Evolutionary conservation across 345 rosid genomes (phyloP).

Genomic region (Eucalyptus pumila): DNA sequence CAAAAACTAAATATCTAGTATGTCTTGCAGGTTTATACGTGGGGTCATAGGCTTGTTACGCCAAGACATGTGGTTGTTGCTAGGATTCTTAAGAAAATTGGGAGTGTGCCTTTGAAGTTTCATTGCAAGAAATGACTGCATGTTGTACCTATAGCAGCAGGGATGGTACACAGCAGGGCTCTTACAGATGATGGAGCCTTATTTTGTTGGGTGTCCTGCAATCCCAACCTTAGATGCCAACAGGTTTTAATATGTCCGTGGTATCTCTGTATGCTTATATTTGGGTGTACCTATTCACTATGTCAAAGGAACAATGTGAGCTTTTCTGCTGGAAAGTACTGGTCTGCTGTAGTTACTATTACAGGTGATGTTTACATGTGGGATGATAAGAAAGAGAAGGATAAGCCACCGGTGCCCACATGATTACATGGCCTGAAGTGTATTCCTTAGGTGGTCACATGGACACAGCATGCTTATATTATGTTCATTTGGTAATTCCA

Average conservation of each 20-base stretch:
- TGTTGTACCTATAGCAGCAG: constrained; percentile 72
- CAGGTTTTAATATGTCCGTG: constrained; percentile 29
- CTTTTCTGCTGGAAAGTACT: constrained; percentile 86
- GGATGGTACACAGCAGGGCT: constrained; percentile 87
- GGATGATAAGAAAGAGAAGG: constrained; percentile 60
- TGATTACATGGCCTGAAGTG: constrained; percentile 66
- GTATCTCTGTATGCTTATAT: background rate
- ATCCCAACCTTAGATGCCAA: constrained; percentile 78
- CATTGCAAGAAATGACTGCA: constrained; percentile 59
- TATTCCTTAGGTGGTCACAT: background rate
- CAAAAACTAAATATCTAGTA: background rate
- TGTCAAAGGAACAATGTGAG: constrained; percentile 50
- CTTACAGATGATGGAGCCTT: constrained; percentile 79
- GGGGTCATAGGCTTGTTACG: constrained; percentile 96
- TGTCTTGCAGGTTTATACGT: constrained; percentile 58
- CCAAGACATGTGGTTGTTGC: constrained; percentile 68
- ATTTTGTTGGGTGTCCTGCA: constrained; percentile 91
- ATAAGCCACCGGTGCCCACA: constrained; percentile 44
- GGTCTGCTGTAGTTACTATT: constrained; percentile 74
- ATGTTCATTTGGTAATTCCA: background rate
- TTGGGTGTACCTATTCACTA: constrained; percentile 11
- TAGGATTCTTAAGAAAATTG: constrained; percentile 69
- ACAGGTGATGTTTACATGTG: constrained; percentile 87
- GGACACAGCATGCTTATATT: background rate
- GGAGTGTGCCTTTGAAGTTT: constrained; percentile 51